Conservation (phyloP, 148 eudicot species). For the Polygonum aviculare region DNA sequence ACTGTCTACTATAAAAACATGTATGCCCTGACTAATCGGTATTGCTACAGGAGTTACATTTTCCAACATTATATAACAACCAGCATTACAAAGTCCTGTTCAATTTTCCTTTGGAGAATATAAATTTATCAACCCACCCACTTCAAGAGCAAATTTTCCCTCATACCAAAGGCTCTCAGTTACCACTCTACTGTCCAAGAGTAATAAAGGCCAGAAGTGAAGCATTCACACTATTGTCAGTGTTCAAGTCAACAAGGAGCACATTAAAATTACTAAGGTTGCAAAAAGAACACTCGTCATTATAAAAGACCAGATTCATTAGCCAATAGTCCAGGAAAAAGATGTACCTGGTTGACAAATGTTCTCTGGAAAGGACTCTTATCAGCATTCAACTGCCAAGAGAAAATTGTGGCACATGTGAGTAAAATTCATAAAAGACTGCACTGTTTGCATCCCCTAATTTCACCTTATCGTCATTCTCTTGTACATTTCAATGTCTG, state of each 20-base stretch:
- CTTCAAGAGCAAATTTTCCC: not conserved
- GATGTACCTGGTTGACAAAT: conserved; percentile 88
- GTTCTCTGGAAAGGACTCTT: conserved; percentile 97
- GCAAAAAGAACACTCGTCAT: not conserved
- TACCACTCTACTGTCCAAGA: not conserved
- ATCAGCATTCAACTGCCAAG: conserved; percentile 85
- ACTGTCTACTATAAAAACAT: not conserved
- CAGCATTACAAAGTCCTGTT: not conserved
- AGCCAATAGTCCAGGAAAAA: not conserved
- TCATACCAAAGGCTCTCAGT: not conserved
- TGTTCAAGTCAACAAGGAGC: not conserved
- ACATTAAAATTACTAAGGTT: not conserved
- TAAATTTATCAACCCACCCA: not conserved
- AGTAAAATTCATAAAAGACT: not conserved
- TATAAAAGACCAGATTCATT: not conserved
- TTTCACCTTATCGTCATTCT: not conserved
- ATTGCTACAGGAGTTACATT: not conserved
- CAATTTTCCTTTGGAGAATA: not conserved
- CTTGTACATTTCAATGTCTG: not conserved
- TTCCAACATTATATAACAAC: not conserved
- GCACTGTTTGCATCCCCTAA: conserved; percentile 1
- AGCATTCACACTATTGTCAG: not conserved
- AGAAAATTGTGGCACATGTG: conserved; percentile 2
- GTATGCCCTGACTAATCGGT: not conserved
- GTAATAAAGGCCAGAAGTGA: not conserved